phyloP scores from a whole-genome alignment of 164 flowering plant species.

The Chimonanthus praecox region DNA sequence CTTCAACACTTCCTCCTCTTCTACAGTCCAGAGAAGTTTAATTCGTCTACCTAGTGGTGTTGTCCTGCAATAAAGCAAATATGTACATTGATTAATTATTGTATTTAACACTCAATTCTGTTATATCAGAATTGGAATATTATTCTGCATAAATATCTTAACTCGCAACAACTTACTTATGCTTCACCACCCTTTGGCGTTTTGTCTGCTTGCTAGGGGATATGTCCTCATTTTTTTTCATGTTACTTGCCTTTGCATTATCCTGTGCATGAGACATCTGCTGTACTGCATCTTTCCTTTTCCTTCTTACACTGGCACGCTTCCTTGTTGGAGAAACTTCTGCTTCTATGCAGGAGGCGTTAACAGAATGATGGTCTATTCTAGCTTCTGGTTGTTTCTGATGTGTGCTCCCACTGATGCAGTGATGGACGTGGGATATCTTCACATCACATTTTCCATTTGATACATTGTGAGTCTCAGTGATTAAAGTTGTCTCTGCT shows the following conservation, averaged over 20 bases:
- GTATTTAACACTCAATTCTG: neutral
- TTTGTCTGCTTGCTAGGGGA: conserved; percentile 2
- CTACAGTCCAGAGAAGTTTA: conserved; percentile 17
- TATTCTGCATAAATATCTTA: neutral
- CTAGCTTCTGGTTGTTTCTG: neutral
- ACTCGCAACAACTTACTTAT: conserved; percentile 8
- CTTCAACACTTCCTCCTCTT: conserved; percentile 23
- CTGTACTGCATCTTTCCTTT: conserved; percentile 6
- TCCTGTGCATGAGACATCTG: neutral
- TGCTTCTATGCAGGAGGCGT: conserved; percentile 4
- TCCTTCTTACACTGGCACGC: neutral
- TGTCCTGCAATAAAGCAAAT: conserved; percentile 8
- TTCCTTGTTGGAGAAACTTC: neutral
- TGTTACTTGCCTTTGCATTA: neutral
- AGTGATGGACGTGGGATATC: conserved; percentile 2
- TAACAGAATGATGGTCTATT: neutral
- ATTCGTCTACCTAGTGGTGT: conserved; percentile 6
- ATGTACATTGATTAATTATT: neutral
- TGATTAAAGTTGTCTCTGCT: neutral
- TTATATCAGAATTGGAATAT: neutral
- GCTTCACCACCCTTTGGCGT: conserved; percentile 2
- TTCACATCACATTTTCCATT: neutral
- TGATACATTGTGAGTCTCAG: neutral
- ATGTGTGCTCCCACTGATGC: neutral
- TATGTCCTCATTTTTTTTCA: neutral